A percentile compares a stretch with the other conserved stretches of the same genome.
Conservation (phyloP, 371 early-diverging fungal species). For the Chytridiales sp. region DNA sequence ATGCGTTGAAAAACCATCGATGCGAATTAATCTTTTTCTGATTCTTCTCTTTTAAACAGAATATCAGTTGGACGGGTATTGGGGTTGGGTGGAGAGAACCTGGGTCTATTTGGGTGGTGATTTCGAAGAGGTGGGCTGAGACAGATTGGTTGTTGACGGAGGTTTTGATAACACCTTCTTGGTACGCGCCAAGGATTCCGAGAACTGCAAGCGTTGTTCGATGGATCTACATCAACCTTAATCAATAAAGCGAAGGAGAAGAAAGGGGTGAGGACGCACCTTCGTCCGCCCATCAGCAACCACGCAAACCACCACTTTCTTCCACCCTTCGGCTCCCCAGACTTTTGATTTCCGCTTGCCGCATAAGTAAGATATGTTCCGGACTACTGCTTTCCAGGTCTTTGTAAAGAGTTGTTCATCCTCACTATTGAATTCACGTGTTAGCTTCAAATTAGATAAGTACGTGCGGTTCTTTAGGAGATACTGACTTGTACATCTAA, state of each 20-base stretch:
- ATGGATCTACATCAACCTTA: constrained; percentile 21
- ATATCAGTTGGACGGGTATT: constrained; percentile 31
- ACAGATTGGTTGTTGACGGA: constrained; percentile 25
- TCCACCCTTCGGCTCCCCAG: constrained; percentile 79
- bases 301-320: constrained; percentile 79
- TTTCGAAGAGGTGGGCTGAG: constrained; percentile 74
- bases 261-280: too few species aligned
- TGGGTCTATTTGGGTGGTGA: constrained; percentile 89
- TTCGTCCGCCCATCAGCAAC: constrained; percentile 83
- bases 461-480: too few species aligned
- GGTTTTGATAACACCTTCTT: constrained; percentile 47
- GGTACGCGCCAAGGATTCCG: constrained; percentile 46
- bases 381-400: constrained; percentile 40
- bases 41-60: constrained; percentile 77
- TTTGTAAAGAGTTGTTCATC: constrained; percentile 44
- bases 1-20: constrained; percentile 84
- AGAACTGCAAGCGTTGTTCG: constrained; percentile 37
- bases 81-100: too few species aligned
- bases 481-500: too few species aligned
- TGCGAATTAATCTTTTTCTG: constrained; percentile 88
- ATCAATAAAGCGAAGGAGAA: neutral
- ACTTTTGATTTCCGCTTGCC: constrained; percentile 55
- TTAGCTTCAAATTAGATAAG: too few species aligned
- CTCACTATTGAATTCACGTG: too few species aligned
- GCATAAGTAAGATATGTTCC: constrained; percentile 76